These are phyloP conservation scores for Chlamydomonas reinhardtii DNA, from an alignment of 163 green algal genomes.

Conservation along the genomic window DNA sequence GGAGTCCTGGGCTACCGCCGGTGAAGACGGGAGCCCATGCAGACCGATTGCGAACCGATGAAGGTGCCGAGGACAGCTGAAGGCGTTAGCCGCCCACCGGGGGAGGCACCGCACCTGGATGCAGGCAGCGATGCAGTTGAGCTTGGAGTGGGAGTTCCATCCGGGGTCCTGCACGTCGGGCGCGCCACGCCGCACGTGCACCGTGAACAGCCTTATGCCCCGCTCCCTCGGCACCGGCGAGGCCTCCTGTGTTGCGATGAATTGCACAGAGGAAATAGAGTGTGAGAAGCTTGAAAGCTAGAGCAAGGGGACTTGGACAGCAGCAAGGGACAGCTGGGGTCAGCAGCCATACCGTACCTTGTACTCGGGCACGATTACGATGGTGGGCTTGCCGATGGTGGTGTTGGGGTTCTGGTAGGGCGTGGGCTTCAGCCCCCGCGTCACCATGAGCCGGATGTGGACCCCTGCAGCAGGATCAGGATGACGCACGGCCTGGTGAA, in stretches of 20 bases:
- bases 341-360: too few relatives aligned
- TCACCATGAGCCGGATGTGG: constrained; percentile 89
- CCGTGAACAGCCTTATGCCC: constrained; percentile 80
- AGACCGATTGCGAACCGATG: too few relatives aligned
- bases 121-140: constrained; percentile 88
- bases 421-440: constrained; percentile 83
- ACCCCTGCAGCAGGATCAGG: constrained; percentile 57
- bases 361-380: constrained; percentile 82
- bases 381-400: constrained; percentile 80
- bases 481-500: too few relatives aligned
- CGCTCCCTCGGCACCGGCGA: constrained; percentile 52
- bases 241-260: constrained; percentile 47
- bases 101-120: constrained; percentile 66
- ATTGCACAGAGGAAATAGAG: too few relatives aligned
- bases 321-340: too few relatives aligned
- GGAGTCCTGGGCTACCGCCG: too few relatives aligned
- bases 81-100: too few relatives aligned
- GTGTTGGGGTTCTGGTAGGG: constrained; percentile 82
- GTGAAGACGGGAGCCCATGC: too few relatives aligned
- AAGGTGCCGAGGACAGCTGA: too few relatives aligned
- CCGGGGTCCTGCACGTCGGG: constrained; percentile 80
- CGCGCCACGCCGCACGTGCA: constrained; percentile 63
- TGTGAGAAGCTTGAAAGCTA: too few relatives aligned
- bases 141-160: constrained; percentile 83
- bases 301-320: too few relatives aligned